Evolutionary conservation across 768 basidiomycete species (phyloP), one percentile per base, ranked within the genome.

Genomic region (Leccinum truebloodii): DNA sequence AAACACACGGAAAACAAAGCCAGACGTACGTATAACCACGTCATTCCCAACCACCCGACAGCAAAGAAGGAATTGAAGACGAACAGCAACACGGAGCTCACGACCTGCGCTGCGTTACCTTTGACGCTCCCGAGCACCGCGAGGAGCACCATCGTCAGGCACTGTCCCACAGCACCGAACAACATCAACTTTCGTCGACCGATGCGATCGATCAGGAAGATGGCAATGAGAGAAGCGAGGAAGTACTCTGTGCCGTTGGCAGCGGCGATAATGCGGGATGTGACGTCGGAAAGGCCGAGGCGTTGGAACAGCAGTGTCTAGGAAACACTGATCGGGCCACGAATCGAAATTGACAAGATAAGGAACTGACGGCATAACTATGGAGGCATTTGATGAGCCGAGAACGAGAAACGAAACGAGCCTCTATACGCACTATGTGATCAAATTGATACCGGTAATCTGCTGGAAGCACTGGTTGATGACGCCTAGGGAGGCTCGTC

Each of bases 41-140:
- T 86, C 82, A 87, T 86, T 18, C 86, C 85, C 46, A 88, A 70
- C 86, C 86, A 89, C 0, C 87, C 87, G 56, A 86, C 73, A 0
- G 86, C 86, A 67, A 89, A 89, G 75, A 86, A 84, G 16, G 83
- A 83, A 71, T 88, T 87, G 78, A 87, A 89, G n/a, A 86, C 80
- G 69, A 89, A 88, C 1, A 89, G 71, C 3, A 86, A 67, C 37
- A 87, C 77, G 0, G 83, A 77, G 28, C 85, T 83, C 16, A 80
- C 76, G 49, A 84, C 74, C 57, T 83, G 82, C 4, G 82, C 74
- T 1, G 77, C 81, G 10, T 72, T 70, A 34, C 77, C 82, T 54
- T 79, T 76, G 55, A 83, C 73, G 56, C 79, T 81, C n/a, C 84
- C 85, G 22, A 85, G 75, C 24, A 86, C 24, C 0, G 84, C 85